Conservation (phyloP, 768 basidiomycete species). For the Rhizopogon vinicolor region DNA sequence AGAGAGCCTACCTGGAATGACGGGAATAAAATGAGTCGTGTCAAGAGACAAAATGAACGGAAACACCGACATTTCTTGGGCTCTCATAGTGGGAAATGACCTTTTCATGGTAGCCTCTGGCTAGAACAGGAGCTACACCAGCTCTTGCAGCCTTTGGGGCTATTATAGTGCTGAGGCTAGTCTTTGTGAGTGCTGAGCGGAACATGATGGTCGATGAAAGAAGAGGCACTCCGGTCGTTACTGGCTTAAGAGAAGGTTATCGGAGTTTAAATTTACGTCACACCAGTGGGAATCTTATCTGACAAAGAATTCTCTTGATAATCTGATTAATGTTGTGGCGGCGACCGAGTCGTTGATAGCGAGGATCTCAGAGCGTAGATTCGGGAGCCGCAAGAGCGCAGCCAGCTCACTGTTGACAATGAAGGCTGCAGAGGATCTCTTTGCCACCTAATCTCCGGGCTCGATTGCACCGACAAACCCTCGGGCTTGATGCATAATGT, state of each 20-base stretch:
- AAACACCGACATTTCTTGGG: slow-evolving; percentile 83
- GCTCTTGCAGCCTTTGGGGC: slow-evolving; percentile 37
- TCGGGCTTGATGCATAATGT: too few relatives aligned
- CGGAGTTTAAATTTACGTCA: slow-evolving; percentile 13
- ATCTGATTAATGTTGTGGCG: neutral
- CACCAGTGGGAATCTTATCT: slow-evolving; percentile 8
- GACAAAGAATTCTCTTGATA: slow-evolving; percentile 5
- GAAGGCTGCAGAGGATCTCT: too few relatives aligned
- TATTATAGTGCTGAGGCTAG: slow-evolving; percentile 40
- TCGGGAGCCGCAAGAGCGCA: too few relatives aligned
- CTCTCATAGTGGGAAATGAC: slow-evolving; percentile 97
- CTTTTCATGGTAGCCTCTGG: slow-evolving; percentile 89
- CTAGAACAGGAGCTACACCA: slow-evolving; percentile 44
- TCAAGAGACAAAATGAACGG: slow-evolving; percentile 31
- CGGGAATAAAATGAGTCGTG: slow-evolving; percentile 54
- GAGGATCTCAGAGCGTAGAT: too few relatives aligned
- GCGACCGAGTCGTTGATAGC: too few relatives aligned
- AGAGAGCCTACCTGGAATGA: slow-evolving; percentile 84
- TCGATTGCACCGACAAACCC: too few relatives aligned
- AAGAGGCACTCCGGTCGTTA: neutral
- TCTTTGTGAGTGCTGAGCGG: slow-evolving; percentile 53
- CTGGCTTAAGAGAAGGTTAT: neutral
- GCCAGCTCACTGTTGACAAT: too few relatives aligned
- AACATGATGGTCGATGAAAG: slow-evolving; percentile 55
- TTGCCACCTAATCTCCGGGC: too few relatives aligned